Base-by-base conservation (phyloP, 768 basidiomycete genomes). In the Tubosaeta brunneosetosa region DNA sequence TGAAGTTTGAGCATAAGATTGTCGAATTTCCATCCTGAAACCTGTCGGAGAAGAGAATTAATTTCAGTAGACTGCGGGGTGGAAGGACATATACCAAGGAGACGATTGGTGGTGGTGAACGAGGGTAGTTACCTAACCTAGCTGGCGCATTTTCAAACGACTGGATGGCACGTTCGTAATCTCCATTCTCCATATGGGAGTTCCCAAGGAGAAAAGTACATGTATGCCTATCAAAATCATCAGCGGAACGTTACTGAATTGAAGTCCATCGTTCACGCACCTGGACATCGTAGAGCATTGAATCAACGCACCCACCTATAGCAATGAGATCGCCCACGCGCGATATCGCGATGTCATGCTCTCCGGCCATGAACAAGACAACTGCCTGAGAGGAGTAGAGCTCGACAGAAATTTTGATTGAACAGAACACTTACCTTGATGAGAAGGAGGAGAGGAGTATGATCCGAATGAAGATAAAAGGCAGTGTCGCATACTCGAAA, bases 311-410 rank as follows among this genome's bases (percentile, higher is more conserved):
- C 1, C n/a, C n/a, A n/a, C 19, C 22, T 1, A 34, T 26, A 13
- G 22, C 6, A 10, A 51, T 55, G 22, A 52, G 45, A n/a, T 47
- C 41, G 6, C 38, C 45, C 13, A 26, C 6, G 11, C 49, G 53
- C 3, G 49, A 55, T 32, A 55, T 47, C 2, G 49, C 53, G 29
- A 34, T 27, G 8, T 16, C 22, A 12, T 53, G n/a, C 8, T 53
- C 44, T 26, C 55, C 55, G 5, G 44, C 47, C 52, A 53, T 46
- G 16, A 43, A 50, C 3, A 47, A 8, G 33, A 56, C 27, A 10
- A 56, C 14, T 3, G 51, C 51, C 55, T 53, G 12, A 27, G 7
- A 34, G 14, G 1, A 14, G n/a, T n/a, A n/a, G n/a, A n/a, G n/a
- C n/a, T n/a, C n/a, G 11, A 34, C 6, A 34, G 10, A 6, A 31